phyloP scores from a whole-genome alignment of 2,329 filamentous ascomycete species.

The Talaromyces albobiverticillius region DNA sequence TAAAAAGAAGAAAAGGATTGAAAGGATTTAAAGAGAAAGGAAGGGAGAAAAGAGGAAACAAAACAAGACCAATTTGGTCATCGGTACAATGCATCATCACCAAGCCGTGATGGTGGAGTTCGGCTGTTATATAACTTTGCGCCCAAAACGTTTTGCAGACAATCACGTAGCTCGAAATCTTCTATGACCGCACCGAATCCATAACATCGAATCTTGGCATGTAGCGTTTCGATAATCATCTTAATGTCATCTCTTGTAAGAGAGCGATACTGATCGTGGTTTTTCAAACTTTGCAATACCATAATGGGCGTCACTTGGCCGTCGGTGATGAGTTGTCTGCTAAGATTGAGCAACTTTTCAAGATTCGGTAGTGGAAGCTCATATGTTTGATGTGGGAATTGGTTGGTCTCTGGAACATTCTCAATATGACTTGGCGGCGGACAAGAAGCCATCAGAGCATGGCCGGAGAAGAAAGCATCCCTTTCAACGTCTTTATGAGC shows the following conservation, averaged over 20 bases:
- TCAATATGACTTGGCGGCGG: conserved; percentile 67
- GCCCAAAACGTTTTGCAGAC: conserved; percentile 66
- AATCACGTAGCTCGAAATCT: conserved; percentile 67
- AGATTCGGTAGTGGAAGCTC: conserved; percentile 75
- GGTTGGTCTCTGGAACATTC: conserved; percentile 50
- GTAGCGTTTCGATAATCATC: conserved; percentile 68
- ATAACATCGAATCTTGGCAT: conserved; percentile 83
- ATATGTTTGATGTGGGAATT: conserved; percentile 70
- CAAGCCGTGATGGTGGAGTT: conserved; percentile 2
- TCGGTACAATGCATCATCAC: conserved; percentile 31
- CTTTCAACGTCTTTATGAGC: conserved; percentile 55
- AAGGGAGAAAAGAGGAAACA: not conserved
- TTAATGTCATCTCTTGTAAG: conserved; percentile 68
- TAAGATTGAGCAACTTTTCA: conserved; percentile 77
- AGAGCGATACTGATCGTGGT: conserved; percentile 65
- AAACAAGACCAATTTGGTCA: too few species aligned
- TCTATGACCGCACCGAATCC: conserved; percentile 72
- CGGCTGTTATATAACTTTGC: conserved; percentile 27
- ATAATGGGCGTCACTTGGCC: conserved; percentile 87
- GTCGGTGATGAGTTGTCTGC: conserved; percentile 75
- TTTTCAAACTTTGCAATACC: conserved; percentile 82
- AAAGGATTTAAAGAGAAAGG: not conserved
- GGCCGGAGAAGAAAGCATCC: conserved; percentile 69
- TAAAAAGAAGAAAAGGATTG: not conserved
- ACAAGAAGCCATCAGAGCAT: conserved; percentile 90